These are phyloP conservation scores for Trichoderma hamatum DNA, from an alignment of 2,329 filamentous ascomycete genomes.

Conservation along the genomic window DNA sequence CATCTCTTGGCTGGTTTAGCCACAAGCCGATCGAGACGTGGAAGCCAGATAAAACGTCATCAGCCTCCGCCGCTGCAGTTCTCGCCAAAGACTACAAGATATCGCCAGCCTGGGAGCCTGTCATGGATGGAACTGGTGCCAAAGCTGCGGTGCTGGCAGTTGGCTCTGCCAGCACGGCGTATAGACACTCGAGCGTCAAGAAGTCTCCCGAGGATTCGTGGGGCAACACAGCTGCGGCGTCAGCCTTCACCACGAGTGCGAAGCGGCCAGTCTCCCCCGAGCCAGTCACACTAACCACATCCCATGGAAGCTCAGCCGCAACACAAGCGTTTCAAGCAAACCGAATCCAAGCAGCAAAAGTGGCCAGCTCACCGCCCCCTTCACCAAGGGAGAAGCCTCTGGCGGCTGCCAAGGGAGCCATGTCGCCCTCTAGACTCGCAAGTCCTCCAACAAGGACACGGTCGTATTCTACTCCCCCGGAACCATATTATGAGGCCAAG, in stretches of 20 bases:
- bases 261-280: conserved; percentile 31
- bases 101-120: conserved; percentile 62
- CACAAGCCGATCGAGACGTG: conserved; percentile 67
- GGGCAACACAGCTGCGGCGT: conserved; percentile 71
- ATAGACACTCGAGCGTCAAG: conserved; percentile 34
- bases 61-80: conserved; percentile 51
- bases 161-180: conserved; percentile 42
- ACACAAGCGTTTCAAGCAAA: conserved; percentile 45
- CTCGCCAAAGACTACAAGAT: conserved; percentile 49
- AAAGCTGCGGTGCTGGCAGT: conserved; percentile 73
- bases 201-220: conserved; percentile 41
- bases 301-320: conserved; percentile 37
- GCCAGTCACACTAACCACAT: conserved; percentile 28
- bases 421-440: conserved; percentile 62
- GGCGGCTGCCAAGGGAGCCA: conserved; percentile 76
- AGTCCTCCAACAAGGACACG: conserved; percentile 64
- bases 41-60: conserved; percentile 63
- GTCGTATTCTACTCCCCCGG: conserved; percentile 28
- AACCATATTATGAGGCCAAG: conserved; percentile 38
- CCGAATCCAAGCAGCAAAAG: conserved; percentile 37
- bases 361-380: conserved; percentile 31
- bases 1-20: conserved; percentile 72
- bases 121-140: conserved; percentile 66
- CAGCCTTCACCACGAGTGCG: conserved; percentile 56
- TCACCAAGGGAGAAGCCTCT: conserved; percentile 67